Percentiles rank a stretch among this genome's conserved stretches.
phyloP scores from a whole-genome alignment of 495 filamentous ascomycete species.

The Xylaria sp. region DNA sequence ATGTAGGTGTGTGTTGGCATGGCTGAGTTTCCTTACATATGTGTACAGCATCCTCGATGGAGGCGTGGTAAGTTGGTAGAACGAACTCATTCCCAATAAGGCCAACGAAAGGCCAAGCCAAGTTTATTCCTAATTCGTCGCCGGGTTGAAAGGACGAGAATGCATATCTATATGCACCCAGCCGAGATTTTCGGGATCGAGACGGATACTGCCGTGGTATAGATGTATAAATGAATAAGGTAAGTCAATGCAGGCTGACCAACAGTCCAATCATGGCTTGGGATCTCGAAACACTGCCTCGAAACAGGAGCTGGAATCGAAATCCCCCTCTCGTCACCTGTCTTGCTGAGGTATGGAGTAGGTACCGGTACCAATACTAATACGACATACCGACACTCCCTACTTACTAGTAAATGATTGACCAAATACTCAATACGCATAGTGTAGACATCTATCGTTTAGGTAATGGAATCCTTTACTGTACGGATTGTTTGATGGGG shows the following conservation, averaged over 20 bases:
- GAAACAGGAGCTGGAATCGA: conserved; percentile 21
- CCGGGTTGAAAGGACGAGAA: background rate
- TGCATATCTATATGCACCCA: background rate
- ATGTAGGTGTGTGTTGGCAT: conserved; percentile 21
- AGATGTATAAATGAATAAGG: background rate
- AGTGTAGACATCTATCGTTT: background rate
- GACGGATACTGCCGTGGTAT: background rate
- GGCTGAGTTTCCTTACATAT: conserved; percentile 6
- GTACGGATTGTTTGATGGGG: background rate
- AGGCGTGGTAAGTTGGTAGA: background rate
- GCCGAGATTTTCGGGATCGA: background rate
- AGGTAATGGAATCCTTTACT: background rate
- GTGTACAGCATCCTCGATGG: background rate
- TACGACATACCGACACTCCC: too few species aligned
- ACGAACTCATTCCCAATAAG: background rate
- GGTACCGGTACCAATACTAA: too few species aligned
- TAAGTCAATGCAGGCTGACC: conserved; percentile 17
- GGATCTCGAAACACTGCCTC: conserved; percentile 19
- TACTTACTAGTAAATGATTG: background rate
- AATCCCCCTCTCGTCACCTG: background rate
- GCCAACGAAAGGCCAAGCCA: conserved; percentile 1
- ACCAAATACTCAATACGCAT: background rate
- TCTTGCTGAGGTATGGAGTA: too few species aligned
- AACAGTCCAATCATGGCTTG: background rate
- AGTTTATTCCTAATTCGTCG: conserved; percentile 1